These are phyloP conservation scores for Populus hybrid DNA, from an alignment of 441 rosid genomes.

Conservation along the genomic window DNA sequence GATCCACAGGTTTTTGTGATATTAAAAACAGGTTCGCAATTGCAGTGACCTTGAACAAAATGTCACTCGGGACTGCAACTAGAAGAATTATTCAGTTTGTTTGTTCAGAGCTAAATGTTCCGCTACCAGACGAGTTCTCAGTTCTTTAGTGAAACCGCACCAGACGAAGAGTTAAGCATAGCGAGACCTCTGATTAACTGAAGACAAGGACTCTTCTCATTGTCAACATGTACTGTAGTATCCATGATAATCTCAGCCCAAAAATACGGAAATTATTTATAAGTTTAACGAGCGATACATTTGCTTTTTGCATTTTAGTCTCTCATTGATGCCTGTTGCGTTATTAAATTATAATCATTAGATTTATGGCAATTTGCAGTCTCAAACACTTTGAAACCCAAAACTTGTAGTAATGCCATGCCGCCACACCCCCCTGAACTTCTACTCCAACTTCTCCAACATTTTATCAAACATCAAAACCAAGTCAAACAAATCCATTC, in stretches of 20 bases:
- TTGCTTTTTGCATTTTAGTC: not conserved
- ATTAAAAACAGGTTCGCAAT: constrained; percentile 67
- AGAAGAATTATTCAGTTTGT: constrained; percentile 61
- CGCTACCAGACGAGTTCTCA: constrained; percentile 32
- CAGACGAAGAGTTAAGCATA: constrained; percentile 18
- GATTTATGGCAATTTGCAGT: no score
- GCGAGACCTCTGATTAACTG: constrained; percentile 54
- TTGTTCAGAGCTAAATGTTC: constrained; percentile 52
- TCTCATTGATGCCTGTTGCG: not conserved
- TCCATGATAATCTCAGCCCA: not conserved
- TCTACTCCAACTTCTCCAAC: constrained; percentile 54
- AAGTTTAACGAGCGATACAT: not conserved
- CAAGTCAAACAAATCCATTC: constrained; percentile 48
- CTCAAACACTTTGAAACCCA: no score
- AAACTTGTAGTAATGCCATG: not conserved
- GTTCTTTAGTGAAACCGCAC: constrained; percentile 10
- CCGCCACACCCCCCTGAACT: constrained; percentile 22
- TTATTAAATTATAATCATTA: no score
- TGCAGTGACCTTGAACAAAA: constrained; percentile 77
- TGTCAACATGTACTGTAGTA: not conserved
- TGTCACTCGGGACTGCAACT: constrained; percentile 71
- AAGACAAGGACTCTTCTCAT: constrained; percentile 4
- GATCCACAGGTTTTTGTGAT: constrained; percentile 89
- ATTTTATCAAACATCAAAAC: constrained; percentile 30
- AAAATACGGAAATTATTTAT: not conserved